phyloP scores from a whole-genome alignment of 148 eudicot species.

The Amaranthus hypochondriacus region DNA sequence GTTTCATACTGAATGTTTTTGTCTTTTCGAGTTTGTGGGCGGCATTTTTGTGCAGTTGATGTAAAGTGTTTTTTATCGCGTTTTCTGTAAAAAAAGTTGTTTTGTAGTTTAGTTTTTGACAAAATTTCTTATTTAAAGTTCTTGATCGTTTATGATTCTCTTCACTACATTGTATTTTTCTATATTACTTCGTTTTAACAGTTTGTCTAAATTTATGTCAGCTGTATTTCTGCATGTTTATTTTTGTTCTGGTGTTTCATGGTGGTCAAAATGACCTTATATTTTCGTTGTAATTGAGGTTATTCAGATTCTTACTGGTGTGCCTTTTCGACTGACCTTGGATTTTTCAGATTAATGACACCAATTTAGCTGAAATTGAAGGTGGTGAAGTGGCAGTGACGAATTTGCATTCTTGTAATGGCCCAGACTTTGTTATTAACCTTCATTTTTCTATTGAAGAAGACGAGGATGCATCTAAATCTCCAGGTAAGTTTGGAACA shows the following conservation, averaged over 20 bases:
- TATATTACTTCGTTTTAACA: neutral
- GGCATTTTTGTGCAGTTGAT: too few species aligned
- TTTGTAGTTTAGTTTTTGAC: neutral
- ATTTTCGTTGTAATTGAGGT: neutral
- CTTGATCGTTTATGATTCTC: neutral
- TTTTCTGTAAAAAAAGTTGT: neutral
- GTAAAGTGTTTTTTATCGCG: too few species aligned
- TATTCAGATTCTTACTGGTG: neutral
- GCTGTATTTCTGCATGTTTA: neutral
- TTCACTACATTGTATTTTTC: neutral
- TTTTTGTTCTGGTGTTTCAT: neutral
- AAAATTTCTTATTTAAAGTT: neutral
- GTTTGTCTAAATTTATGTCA: neutral
- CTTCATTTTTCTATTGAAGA: slow-evolving; percentile 34
- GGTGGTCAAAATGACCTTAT: neutral
- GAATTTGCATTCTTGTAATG: slow-evolving; percentile 68
- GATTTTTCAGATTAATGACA: slow-evolving; percentile 61
- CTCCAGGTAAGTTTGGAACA: slow-evolving; percentile 27
- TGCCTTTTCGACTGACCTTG: neutral
- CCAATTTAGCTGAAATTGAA: slow-evolving; percentile 50
- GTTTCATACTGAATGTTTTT: slow-evolving; percentile 26
- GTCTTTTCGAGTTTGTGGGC: neutral
- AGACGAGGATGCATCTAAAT: slow-evolving; percentile 15
- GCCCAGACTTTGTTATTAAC: slow-evolving; percentile 53
- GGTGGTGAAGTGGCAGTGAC: slow-evolving; percentile 74